Evolutionary conservation across 2,329 filamentous ascomycete genomes (phyloP).

Genomic region (Alternaria incomplexa): DNA sequence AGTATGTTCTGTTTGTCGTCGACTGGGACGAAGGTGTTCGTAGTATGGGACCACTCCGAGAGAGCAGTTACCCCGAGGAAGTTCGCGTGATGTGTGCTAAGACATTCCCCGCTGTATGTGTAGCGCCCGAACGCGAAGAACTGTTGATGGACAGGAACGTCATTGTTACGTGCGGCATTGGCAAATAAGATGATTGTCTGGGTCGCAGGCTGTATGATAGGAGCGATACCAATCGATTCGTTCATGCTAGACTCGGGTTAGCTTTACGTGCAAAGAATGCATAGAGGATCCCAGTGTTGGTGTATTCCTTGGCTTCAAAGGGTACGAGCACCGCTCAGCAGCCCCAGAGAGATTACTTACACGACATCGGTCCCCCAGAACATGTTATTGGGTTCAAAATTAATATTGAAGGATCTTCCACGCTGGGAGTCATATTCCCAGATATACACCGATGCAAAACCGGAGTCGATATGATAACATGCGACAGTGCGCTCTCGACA

Average conservation of each 20-base stretch:
- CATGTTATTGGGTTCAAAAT: background rate
- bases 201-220: conserved; percentile 18
- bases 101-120: conserved; percentile 17
- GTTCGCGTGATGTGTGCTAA: background rate
- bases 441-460: conserved; percentile 25
- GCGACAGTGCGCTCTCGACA: conserved; percentile 32
- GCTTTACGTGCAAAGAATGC: background rate
- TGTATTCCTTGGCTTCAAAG: background rate
- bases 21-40: conserved; percentile 3
- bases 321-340: background rate
- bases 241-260: background rate
- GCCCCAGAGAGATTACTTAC: background rate
- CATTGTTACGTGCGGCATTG: background rate
- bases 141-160: background rate
- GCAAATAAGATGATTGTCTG: conserved; percentile 18
- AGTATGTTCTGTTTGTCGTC: conserved; percentile 1
- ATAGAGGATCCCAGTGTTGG: background rate
- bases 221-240: background rate
- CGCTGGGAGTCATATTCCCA: conserved; percentile 37
- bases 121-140: conserved; percentile 9
- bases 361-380: background rate
- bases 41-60: background rate
- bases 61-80: background rate
- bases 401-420: conserved; percentile 29
- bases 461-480: conserved; percentile 12